These are phyloP conservation scores for Podaxis sp. DNA, from an alignment of 768 basidiomycete species.

Conservation along the genomic window DNA sequence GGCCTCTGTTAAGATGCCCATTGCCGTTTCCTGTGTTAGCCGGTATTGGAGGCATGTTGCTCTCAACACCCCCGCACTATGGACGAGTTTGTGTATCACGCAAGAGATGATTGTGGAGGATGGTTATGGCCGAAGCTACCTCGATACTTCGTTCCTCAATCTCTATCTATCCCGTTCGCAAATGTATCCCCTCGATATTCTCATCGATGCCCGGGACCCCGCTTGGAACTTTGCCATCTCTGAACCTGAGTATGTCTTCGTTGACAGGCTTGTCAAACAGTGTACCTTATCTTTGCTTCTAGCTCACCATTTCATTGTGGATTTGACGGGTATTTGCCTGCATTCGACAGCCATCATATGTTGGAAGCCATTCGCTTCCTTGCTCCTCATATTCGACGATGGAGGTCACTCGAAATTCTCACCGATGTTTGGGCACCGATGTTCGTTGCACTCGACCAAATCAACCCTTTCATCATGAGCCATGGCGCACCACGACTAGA, in stretches of 20 bases:
- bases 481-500: constrained; percentile 44
- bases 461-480: constrained; percentile 37
- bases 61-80: constrained; percentile 47
- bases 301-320: constrained; percentile 30
- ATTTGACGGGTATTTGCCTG: constrained; percentile 29
- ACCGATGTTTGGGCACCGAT: constrained; percentile 62
- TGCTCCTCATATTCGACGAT: constrained; percentile 51
- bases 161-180: constrained; percentile 47
- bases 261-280: background rate
- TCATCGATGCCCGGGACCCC: constrained; percentile 58
- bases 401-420: constrained; percentile 52
- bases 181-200: constrained; percentile 50
- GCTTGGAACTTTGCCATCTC: constrained; percentile 49
- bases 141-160: constrained; percentile 39
- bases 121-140: constrained; percentile 1
- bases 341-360: constrained; percentile 47
- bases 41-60: constrained; percentile 55
- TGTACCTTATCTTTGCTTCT: constrained; percentile 5
- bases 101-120: constrained; percentile 31
- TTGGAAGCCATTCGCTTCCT: constrained; percentile 43
- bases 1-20: constrained; percentile 43
- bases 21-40: constrained; percentile 47
- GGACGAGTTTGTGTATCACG: constrained; percentile 56
- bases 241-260: constrained; percentile 43
- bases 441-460: constrained; percentile 45